These are phyloP conservation scores for Aspergillus leporis DNA, from an alignment of 495 filamentous ascomycete genomes.

Conservation along the genomic window DNA sequence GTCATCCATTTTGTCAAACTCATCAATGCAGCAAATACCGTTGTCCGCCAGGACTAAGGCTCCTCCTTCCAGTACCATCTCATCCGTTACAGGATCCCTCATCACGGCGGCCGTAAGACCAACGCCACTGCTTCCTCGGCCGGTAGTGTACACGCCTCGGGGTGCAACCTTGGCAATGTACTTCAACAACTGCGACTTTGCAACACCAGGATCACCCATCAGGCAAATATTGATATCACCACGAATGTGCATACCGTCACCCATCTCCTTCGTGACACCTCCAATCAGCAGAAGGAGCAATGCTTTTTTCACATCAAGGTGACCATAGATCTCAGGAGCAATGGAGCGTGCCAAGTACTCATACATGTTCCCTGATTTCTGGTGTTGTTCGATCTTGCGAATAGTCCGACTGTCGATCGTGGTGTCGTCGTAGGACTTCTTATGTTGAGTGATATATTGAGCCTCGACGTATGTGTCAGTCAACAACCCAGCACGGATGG, in stretches of 20 bases:
- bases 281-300: conserved; percentile 91
- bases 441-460: conserved; percentile 90
- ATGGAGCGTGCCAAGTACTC: conserved; percentile 94
- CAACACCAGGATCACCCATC: conserved; percentile 99
- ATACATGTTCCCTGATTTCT: conserved; percentile 84
- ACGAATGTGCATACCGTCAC: conserved; percentile 96
- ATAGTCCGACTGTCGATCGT: conserved; percentile 73
- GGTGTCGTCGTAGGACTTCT: conserved; percentile 92
- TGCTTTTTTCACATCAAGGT: conserved; percentile 97
- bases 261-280: conserved; percentile 95
- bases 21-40: conserved; percentile 98
- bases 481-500: conserved; percentile 88
- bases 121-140: conserved; percentile 92
- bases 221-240: conserved; percentile 98
- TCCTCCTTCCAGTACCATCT: conserved; percentile 98
- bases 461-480: conserved; percentile 98
- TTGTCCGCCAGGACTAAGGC: conserved; percentile 95
- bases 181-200: conserved; percentile 95
- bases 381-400: conserved; percentile 77
- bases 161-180: conserved; percentile 99
- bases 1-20: conserved; percentile 99
- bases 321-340: conserved; percentile 95
- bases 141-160: conserved; percentile 95
- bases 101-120: conserved; percentile 98
- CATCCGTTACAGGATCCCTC: conserved; percentile 96